A percentile compares a stretch with the other conserved stretches of the same genome.
Conservation (phyloP, 768 basidiomycete genomes). For the Xerocomus potaroensis region DNA sequence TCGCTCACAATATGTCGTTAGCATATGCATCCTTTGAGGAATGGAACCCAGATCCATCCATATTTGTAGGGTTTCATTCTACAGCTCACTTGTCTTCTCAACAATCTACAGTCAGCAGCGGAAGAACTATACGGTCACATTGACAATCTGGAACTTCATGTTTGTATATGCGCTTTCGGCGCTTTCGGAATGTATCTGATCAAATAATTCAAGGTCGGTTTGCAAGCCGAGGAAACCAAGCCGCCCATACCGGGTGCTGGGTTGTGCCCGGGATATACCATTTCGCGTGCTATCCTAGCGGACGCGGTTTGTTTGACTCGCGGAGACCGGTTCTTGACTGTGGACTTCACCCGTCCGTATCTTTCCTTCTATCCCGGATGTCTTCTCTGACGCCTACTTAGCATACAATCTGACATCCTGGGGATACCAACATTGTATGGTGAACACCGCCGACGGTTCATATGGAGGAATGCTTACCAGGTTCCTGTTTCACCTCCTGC, state of each 20-base stretch:
- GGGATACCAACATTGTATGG: constrained; percentile 72
- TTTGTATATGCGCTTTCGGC: constrained; percentile 30
- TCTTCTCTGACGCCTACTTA: constrained; percentile 24
- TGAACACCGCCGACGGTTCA: constrained; percentile 61
- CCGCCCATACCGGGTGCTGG: constrained; percentile 62
- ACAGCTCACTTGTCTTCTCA: not conserved
- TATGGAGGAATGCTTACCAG: constrained; percentile 73
- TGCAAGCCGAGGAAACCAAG: constrained; percentile 74
- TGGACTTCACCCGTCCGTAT: constrained; percentile 68
- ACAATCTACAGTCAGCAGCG: constrained; percentile 48
- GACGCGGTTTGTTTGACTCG: constrained; percentile 74
- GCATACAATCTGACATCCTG: constrained; percentile 74
- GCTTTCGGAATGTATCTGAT: not conserved
- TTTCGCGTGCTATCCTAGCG: constrained; percentile 78
- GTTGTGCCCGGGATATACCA: constrained; percentile 78
- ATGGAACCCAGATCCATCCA: constrained; percentile 62
- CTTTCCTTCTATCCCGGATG: not conserved
- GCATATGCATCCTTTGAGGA: constrained; percentile 63
- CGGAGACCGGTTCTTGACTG: constrained; percentile 77
- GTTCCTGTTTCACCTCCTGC: constrained; percentile 68
- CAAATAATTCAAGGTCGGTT: constrained; percentile 42
- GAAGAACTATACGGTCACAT: constrained; percentile 64
- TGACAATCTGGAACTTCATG: constrained; percentile 77
- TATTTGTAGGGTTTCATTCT: constrained; percentile 40
- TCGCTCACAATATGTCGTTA: constrained; percentile 25